Conservation (phyloP, 2,329 filamentous ascomycete species). For the Pestalotiopsis fici region DNA sequence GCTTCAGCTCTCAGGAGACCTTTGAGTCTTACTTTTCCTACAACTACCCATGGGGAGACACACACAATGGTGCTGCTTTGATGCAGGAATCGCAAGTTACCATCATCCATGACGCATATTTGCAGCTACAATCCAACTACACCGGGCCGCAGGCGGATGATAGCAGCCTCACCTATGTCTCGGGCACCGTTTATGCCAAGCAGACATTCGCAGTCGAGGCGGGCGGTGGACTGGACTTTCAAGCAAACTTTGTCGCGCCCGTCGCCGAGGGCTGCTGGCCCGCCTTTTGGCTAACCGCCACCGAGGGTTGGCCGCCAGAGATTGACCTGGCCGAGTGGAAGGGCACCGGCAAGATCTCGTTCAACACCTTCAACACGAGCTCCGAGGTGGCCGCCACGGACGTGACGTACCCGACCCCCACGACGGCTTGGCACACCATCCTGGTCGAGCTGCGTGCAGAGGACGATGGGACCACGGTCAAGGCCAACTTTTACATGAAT, state of each 20-base stretch:
- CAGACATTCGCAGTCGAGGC: constrained; percentile 38
- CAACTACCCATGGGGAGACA: constrained; percentile 10
- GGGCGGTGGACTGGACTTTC: constrained; percentile 38
- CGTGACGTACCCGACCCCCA: constrained; percentile 43
- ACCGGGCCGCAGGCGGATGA: background rate
- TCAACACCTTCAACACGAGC: constrained; percentile 49
- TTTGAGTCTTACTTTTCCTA: constrained; percentile 7
- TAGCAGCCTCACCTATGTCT: constrained; percentile 3
- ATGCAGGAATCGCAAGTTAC: constrained; percentile 6
- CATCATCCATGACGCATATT: constrained; percentile 4
- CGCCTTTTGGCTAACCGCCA: constrained; percentile 59
- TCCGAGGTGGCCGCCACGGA: constrained; percentile 46
- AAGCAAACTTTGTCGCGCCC: constrained; percentile 38
- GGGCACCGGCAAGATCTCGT: constrained; percentile 55
- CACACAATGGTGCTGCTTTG: constrained; percentile 5
- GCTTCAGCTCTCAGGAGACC: constrained; percentile 1
- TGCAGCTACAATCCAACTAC: constrained; percentile 4
- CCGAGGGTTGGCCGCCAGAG: constrained; percentile 58
- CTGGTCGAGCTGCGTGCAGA: constrained; percentile 4
- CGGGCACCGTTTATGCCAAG: constrained; percentile 40
- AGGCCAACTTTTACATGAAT: constrained; percentile 10
- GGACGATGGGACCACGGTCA: background rate
- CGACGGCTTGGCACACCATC: constrained; percentile 9
- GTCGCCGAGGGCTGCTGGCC: constrained; percentile 50
- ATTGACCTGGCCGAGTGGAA: constrained; percentile 65